These are phyloP conservation scores for Pichia sp. DNA, from an alignment of 1,139 yeast species.

Conservation along the genomic window DNA sequence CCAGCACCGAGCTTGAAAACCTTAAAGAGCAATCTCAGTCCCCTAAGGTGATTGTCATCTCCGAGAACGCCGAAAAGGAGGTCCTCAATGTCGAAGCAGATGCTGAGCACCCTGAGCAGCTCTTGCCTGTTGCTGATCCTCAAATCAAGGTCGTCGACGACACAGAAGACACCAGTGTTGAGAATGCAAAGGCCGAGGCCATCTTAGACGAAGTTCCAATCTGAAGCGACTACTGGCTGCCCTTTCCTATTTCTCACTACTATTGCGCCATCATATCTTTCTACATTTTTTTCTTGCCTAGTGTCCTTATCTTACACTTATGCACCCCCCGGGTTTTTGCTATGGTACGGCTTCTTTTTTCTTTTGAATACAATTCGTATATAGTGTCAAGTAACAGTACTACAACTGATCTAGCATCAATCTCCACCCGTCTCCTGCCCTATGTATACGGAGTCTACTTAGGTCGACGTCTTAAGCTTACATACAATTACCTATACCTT, in stretches of 20 bases:
- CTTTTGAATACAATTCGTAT: not conserved
- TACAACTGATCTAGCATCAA: not conserved
- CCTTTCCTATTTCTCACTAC: not conserved
- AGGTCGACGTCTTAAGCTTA: not conserved
- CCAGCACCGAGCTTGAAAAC: not conserved
- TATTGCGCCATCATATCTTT: not conserved
- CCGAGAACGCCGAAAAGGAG: constrained; percentile 10
- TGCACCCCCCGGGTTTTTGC: not conserved
- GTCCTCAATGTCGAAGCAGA: constrained; percentile 9
- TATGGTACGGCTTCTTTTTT: not conserved
- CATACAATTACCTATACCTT: constrained; percentile 36
- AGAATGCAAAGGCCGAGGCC: constrained; percentile 8
- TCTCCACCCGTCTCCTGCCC: not conserved
- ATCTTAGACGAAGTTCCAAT: constrained; percentile 12
- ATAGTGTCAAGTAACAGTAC: not conserved
- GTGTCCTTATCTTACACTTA: not conserved
- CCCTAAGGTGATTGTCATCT: constrained; percentile 14
- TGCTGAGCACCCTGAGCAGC: constrained; percentile 7
- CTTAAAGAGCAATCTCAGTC: constrained; percentile 6
- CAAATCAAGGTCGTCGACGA: constrained; percentile 1
- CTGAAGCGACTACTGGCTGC: not conserved
- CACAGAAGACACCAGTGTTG: constrained; percentile 5
- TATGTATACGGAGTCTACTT: not conserved
- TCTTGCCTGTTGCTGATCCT: constrained; percentile 10
- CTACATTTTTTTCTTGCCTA: not conserved